Evolutionary conservation across 2,329 filamentous ascomycete genomes (phyloP), one percentile per base, ranked within the genome.

Genomic region (Claviceps pazoutovae): DNA sequence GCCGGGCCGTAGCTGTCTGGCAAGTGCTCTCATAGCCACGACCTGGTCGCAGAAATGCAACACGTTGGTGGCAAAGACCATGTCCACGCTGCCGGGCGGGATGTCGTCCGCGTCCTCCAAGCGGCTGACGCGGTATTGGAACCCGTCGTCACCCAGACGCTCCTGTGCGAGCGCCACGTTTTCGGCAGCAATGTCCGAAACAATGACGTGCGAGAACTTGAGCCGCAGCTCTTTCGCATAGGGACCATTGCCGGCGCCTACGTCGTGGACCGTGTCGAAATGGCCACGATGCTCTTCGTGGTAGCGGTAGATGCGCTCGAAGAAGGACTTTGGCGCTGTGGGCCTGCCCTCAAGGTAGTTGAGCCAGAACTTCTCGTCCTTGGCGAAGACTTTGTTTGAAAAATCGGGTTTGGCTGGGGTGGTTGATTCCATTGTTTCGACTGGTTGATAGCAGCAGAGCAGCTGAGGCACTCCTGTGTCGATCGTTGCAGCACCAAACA

Each of bases 201-300:
- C 52, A 23, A 62, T 54, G 46, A 62, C 58, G 42, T 58, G 54
- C 17, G 5, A 11, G 50, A 62, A 62, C 8, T 41, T 51, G 14
- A 51, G 42, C 4, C 55, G 54, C 13, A 62, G 52, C 21, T 51
- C 43, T 7, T 41, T 16, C 1, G 59, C 53, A 17, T 58, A 56
- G 6, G 56, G 54, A 1, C 57, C 61, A 44, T 57, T 55, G 4
- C 61, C 60, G 1, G 59, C 60, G 6, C 60, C 59, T 16, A 56
- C 56, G 34, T 61, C 59, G 48, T 62, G 59, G 1, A 50, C 56
- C 7, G 53, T 52, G 39, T 55, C 57, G 23, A 55, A 53, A 2
- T 13, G 19, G 14, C 50, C 46, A 34, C 53, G 48, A 17, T 62
- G 55, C 2, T 16, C 41, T 16, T 44, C 41, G 42, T 63, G 61